Base-by-base conservation (phyloP, 345 rosid genomes). In the Euphorbia lathyris region DNA sequence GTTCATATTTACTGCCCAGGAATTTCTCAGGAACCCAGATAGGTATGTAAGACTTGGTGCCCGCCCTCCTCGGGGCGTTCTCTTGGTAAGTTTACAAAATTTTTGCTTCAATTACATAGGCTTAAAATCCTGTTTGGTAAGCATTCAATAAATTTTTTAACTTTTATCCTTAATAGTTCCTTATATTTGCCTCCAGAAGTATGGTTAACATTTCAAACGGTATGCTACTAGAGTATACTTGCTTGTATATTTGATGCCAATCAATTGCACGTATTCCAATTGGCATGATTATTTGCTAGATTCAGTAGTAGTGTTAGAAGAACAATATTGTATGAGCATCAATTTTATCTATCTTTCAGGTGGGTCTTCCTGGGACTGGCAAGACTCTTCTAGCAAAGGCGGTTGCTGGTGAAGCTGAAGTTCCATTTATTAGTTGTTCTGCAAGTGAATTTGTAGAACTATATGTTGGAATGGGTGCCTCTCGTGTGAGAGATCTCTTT, bases 401-500 rank as follows among this genome's bases (percentile, higher is more conserved):
- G 36, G 96, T 94, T 42, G 97, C 98, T 45, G 96, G 98, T 70
- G 97, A 94, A 82, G 93, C 98, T 51, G 95, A 94, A 26, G 98
- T 94, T 66, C 97, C 95, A 29, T 94, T 94, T 71, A 88, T 94
- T 62, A 94, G 97, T 79, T 94, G 97, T 78, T 90, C 97, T 3
- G 98, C 97, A 45, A 94, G 97, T 73, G 98, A 94, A 83, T 94
- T 94, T 72, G 95, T 94, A 4, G 97, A 94, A 83, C 74, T 94
- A 69, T 91, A 91, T 76, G 96, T 94, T 71, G 99, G 98, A 64
- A 92, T 92, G 98, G 98, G 99, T n/a, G 99, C 98, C 30, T 96
- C 98, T 58, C 96, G 96, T 52, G 99, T 92, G 67, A 85, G 99
- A 79, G 99, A 90, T 77, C 92, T 95, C 38, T 95, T 95, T 81